Conservation (phyloP, 1,139 yeast species). For the Candida buenavistaensis region DNA sequence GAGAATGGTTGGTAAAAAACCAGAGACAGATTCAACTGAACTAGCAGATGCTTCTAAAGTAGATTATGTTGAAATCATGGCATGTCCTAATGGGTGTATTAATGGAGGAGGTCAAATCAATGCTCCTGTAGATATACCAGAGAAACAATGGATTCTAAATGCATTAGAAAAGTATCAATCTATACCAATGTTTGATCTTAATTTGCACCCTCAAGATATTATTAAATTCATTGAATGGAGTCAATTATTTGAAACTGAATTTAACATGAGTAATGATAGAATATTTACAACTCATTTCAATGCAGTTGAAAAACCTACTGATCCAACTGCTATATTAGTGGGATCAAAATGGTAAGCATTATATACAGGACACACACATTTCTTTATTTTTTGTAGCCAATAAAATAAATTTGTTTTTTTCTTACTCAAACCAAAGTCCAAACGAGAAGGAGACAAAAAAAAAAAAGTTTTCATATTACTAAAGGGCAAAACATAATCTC, state of each 20-base stretch:
- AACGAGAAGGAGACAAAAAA: too few relatives aligned
- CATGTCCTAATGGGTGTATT: constrained; percentile 96
- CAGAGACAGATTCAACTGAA: constrained; percentile 26
- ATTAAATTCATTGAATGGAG: constrained; percentile 29
- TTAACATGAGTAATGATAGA: constrained; percentile 34
- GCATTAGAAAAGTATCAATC: constrained; percentile 30
- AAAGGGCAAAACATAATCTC: too few relatives aligned
- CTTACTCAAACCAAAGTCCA: too few relatives aligned
- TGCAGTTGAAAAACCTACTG: constrained; percentile 53
- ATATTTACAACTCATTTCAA: constrained; percentile 48
- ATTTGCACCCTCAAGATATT: constrained; percentile 14
- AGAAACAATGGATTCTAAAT: constrained; percentile 44
- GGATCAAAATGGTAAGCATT: constrained; percentile 45
- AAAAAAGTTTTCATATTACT: constrained; percentile 6
- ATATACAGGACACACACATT: constrained; percentile 1
- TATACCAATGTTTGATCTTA: constrained; percentile 24
- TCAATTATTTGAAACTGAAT: constrained; percentile 30
- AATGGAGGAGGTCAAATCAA: constrained; percentile 95
- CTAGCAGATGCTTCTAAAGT: constrained; percentile 63
- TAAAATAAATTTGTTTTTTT: constrained; percentile 12
- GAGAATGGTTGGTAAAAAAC: constrained; percentile 17
- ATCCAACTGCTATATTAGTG: constrained; percentile 42
- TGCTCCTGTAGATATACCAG: constrained; percentile 35
- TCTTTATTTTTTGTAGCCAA: constrained; percentile 10
- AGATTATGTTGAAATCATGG: constrained; percentile 94